These are phyloP conservation scores for Panicum virgatum DNA, from an alignment of 202 grass and related monocot genomes.

Conservation along the genomic window DNA sequence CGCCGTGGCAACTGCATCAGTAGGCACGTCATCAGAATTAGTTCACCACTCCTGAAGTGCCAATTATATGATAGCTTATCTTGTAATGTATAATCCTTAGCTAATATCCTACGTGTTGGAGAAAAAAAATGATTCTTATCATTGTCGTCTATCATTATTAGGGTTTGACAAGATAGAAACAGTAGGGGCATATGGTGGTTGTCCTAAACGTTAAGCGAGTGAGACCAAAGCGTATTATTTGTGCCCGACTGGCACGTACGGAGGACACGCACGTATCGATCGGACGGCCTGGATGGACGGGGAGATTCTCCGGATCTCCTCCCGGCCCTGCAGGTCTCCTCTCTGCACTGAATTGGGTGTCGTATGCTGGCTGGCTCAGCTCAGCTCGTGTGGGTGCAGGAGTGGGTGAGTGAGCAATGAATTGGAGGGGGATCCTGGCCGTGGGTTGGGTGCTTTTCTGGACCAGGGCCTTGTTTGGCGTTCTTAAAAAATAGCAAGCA, in stretches of 20 bases:
- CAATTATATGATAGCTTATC: too few species aligned
- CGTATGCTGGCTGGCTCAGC: background rate
- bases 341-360: constrained; percentile 10
- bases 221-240: constrained; percentile 31
- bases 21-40: background rate
- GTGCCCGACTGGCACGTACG: background rate
- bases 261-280: background rate
- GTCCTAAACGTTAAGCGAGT: constrained; percentile 43
- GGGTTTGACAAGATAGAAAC: background rate
- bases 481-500: too few species aligned
- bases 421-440: background rate
- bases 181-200: constrained; percentile 28
- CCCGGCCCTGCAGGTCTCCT: too few species aligned
- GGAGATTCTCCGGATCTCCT: constrained; percentile 26
- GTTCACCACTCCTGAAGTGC: too few species aligned
- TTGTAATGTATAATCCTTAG: too few species aligned
- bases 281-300: background rate
- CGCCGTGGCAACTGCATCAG: background rate
- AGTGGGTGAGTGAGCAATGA: background rate
- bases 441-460: constrained; percentile 39
- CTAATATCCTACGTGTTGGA: too few species aligned
- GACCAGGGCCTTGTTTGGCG: too few species aligned
- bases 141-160: background rate
- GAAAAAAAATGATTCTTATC: too few species aligned
- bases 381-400: background rate